Evolutionary conservation across 2,329 filamentous ascomycete genomes (phyloP).

Genomic region (Fusarium denticulatum): DNA sequence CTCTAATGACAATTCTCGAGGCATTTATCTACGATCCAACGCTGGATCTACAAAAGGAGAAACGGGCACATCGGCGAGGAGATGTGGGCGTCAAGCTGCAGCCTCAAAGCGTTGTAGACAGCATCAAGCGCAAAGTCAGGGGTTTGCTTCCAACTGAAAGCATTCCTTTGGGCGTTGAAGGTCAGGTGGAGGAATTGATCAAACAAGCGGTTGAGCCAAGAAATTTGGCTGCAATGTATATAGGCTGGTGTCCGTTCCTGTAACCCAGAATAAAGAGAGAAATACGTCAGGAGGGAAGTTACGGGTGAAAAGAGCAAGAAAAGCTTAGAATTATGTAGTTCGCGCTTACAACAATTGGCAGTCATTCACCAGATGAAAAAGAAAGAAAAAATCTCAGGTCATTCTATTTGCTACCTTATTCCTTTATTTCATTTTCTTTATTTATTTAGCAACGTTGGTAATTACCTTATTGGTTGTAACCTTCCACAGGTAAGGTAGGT

Average conservation of each 20-base stretch:
- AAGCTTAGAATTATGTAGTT: background rate
- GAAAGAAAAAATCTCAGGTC: background rate
- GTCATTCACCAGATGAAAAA: background rate
- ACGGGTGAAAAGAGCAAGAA: background rate
- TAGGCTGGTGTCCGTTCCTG: conserved; percentile 82
- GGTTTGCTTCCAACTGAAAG: conserved; percentile 87
- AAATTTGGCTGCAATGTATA: conserved; percentile 94
- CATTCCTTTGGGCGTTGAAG: conserved; percentile 93
- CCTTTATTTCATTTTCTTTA: background rate
- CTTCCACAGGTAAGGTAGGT: background rate
- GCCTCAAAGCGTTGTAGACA: conserved; percentile 83
- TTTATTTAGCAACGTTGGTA: background rate
- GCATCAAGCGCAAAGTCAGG: conserved; percentile 85
- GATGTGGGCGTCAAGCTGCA: conserved; percentile 61
- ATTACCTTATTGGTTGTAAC: background rate
- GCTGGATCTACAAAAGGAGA: conserved; percentile 84
- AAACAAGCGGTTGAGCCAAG: conserved; percentile 81
- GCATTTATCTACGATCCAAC: conserved; percentile 98
- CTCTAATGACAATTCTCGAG: conserved; percentile 95
- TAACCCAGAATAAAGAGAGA: conserved; percentile 5
- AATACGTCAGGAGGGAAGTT: background rate
- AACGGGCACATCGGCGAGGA: conserved; percentile 52
- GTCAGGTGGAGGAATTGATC: conserved; percentile 96
- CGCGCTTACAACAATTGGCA: background rate
- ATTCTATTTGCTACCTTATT: background rate